These are phyloP conservation scores for Bryum argenteum DNA, from an alignment of 225 moss, liverwort and hornwort species.

Conservation along the genomic window DNA sequence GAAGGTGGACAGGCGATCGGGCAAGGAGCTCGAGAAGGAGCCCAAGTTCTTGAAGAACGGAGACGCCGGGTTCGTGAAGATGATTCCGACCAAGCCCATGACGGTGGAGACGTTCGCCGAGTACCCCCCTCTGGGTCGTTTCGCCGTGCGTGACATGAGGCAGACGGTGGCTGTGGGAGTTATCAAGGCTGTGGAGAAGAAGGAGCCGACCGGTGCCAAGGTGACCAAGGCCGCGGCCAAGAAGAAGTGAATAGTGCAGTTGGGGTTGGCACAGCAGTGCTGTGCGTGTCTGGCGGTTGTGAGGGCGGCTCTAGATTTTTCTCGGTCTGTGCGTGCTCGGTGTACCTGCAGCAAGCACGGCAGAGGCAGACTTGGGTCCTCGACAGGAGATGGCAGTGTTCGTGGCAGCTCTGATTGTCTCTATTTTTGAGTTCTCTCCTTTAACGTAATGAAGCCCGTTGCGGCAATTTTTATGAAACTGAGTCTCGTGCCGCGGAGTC, in stretches of 20 bases:
- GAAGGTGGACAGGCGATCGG: too few relatives aligned
- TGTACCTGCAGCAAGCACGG: constrained; percentile 19
- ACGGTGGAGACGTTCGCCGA: constrained; percentile 55
- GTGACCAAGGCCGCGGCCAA: constrained; percentile 60
- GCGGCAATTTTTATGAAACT: too few relatives aligned
- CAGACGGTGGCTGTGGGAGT: too few relatives aligned
- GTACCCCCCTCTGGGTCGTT: constrained; percentile 56
- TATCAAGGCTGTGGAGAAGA: too few relatives aligned
- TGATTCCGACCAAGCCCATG: constrained; percentile 65
- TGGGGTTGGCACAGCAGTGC: rapidly evolving
- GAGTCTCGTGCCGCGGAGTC: too few relatives aligned
- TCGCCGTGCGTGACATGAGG: constrained; percentile 61
- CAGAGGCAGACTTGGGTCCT: constrained; percentile 34
- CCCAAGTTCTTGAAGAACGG: constrained; percentile 70
- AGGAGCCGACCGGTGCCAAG: too few relatives aligned
- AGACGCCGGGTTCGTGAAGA: constrained; percentile 62
- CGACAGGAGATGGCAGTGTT: constrained; percentile 24
- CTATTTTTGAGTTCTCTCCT: too few relatives aligned
- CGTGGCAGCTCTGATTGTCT: too few relatives aligned
- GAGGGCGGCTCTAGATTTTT: not conserved
- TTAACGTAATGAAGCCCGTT: too few relatives aligned
- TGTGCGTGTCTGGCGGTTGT: not conserved
- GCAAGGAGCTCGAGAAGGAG: too few relatives aligned
- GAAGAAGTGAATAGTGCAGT: constrained; percentile 36
- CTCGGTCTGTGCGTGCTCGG: not conserved